phyloP scores from a whole-genome alignment of 192 early-diverging fungal species.

The Cetraspora pellucida region DNA sequence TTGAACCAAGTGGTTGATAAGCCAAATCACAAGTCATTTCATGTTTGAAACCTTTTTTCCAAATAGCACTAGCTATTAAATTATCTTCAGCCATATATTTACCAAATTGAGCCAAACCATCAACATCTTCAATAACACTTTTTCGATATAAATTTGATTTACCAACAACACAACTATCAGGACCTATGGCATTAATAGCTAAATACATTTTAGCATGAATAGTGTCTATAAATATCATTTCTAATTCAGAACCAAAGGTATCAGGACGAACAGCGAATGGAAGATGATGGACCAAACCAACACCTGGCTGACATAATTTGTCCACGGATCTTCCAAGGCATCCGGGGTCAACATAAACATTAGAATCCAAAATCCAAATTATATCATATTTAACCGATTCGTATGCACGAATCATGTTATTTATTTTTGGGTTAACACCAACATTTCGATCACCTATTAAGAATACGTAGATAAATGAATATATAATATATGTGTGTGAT shows the following conservation, averaged over 20 bases:
- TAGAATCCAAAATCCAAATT: slow-evolving; percentile 95
- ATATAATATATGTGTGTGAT: not conserved
- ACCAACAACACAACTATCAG: slow-evolving; percentile 90
- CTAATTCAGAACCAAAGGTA: slow-evolving; percentile 80
- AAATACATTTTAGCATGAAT: slow-evolving; percentile 96
- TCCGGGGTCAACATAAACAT: slow-evolving; percentile 79
- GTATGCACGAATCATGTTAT: slow-evolving; percentile 89
- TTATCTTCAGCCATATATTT: slow-evolving; percentile 97
- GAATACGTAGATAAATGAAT: not conserved
- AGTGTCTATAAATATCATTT: slow-evolving; percentile 84
- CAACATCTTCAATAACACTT: slow-evolving; percentile 74
- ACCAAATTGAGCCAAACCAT: slow-evolving; percentile 84
- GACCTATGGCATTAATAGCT: slow-evolving; percentile 83
- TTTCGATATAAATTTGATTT: slow-evolving; percentile 94
- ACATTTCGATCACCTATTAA: slow-evolving; percentile 64
- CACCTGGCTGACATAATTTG: slow-evolving; percentile 64
- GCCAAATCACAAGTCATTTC: slow-evolving; percentile 86
- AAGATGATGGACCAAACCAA: slow-evolving; percentile 96
- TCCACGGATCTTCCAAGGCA: slow-evolving; percentile 83
- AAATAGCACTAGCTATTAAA: slow-evolving; percentile 84
- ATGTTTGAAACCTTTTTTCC: slow-evolving; percentile 78
- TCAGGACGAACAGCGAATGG: slow-evolving; percentile 75
- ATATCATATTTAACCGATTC: slow-evolving; percentile 78
- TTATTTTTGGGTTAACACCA: slow-evolving; percentile 96
- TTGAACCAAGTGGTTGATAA: slow-evolving; percentile 78